These are phyloP conservation scores for Colletotrichum cuscutae DNA, from an alignment of 2,329 filamentous ascomycete genomes.

Conservation along the genomic window DNA sequence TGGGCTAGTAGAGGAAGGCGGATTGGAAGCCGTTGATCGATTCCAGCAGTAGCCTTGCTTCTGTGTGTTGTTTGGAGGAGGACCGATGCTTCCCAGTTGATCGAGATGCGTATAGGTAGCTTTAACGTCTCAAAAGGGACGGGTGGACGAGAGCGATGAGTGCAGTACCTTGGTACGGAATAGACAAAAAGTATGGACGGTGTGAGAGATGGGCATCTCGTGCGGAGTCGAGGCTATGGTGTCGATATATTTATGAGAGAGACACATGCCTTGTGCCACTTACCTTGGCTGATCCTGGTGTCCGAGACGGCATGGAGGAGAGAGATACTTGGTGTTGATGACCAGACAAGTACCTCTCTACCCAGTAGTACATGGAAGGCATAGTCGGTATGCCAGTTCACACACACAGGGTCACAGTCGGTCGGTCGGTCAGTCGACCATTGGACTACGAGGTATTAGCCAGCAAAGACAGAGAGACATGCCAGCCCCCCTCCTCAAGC, in stretches of 20 bases:
- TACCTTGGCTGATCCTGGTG: slow-evolving; percentile 6
- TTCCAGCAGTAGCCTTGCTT: slow-evolving; percentile 9
- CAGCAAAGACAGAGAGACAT: slow-evolving; percentile 1
- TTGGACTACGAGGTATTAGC: neutral
- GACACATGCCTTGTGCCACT: slow-evolving; percentile 14
- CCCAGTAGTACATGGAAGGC: neutral
- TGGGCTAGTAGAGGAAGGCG: slow-evolving; percentile 17
- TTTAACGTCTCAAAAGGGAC: neutral
- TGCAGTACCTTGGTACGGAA: neutral
- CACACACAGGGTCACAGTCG: slow-evolving; percentile 5
- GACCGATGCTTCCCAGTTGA: slow-evolving; percentile 6
- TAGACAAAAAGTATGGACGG: neutral
- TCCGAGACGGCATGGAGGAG: slow-evolving; percentile 4
- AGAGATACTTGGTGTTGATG: slow-evolving; percentile 13
- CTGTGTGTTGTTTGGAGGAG: neutral
- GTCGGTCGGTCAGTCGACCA: slow-evolving; percentile 6
- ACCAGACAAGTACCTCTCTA: slow-evolving; percentile 11
- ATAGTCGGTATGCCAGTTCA: slow-evolving; percentile 2
- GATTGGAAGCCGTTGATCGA: slow-evolving; percentile 17
- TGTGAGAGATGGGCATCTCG: neutral
- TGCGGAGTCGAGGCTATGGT: slow-evolving; percentile 17
- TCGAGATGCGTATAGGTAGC: neutral
- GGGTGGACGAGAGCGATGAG: neutral
- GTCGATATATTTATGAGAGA: slow-evolving; percentile 30
- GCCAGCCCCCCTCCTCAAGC: neutral